Evolutionary conservation across 2,329 filamentous ascomycete species (phyloP).

Genomic region (Ophiostoma angusticollis): DNA sequence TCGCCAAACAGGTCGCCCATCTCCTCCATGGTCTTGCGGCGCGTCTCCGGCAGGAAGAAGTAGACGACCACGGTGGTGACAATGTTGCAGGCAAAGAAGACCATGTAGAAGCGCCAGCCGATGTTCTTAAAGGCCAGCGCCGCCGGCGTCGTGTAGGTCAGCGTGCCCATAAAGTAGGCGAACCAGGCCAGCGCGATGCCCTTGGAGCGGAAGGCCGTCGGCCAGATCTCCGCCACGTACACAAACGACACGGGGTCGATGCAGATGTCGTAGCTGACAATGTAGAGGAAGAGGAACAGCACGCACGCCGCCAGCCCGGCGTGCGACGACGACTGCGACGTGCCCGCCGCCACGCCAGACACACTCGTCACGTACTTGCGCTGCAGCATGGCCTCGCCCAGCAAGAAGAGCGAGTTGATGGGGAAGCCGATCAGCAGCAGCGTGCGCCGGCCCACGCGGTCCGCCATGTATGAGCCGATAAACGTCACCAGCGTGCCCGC

Average conservation of each 20-base stretch:
- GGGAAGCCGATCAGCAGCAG: conserved; percentile 3
- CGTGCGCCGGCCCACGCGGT: conserved; percentile 1
- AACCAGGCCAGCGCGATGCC: conserved; percentile 6
- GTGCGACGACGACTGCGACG: neutral
- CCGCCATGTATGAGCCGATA: conserved; percentile 1
- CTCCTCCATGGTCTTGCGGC: conserved; percentile 11
- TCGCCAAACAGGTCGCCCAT: conserved; percentile 15
- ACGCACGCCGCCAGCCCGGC: conserved; percentile 1
- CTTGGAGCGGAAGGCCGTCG: conserved; percentile 4
- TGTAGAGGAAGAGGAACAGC: conserved; percentile 5
- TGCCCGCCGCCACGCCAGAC: neutral
- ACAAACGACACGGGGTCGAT: conserved; percentile 4
- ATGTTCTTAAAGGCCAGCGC: conserved; percentile 4
- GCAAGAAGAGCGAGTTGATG: neutral
- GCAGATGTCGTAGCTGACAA: conserved; percentile 5
- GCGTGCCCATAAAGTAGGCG: conserved; percentile 2
- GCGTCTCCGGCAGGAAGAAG: conserved; percentile 6
- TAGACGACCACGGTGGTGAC: conserved; percentile 3
- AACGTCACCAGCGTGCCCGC: conserved; percentile 1
- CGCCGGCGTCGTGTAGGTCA: conserved; percentile 5
- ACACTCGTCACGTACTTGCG: conserved; percentile 7
- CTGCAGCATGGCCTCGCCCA: conserved; percentile 4
- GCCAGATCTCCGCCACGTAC: conserved; percentile 8
- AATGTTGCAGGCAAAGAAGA: conserved; percentile 6
- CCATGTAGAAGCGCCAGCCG: conserved; percentile 11